These are phyloP conservation scores for Aspergillus sergii DNA, from an alignment of 2,329 filamentous ascomycete species.

Conservation along the genomic window DNA sequence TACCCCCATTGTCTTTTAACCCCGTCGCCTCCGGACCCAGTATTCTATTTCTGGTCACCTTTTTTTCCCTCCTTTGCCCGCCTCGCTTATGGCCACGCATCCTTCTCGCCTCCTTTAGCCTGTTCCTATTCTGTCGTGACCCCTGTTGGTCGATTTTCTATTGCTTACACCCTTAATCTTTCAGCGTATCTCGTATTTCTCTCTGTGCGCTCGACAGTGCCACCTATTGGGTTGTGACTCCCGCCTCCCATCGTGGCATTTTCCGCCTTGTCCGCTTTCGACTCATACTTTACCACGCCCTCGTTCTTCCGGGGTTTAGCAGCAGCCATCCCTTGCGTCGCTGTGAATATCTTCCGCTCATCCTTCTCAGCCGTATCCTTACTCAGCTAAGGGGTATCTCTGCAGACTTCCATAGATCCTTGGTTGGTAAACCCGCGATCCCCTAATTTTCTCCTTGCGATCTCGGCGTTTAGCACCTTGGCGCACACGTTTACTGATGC, in stretches of 20 bases:
- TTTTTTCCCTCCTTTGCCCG: slow-evolving; percentile 11
- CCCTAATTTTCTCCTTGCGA: neutral
- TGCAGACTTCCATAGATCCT: neutral
- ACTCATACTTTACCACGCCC: slow-evolving; percentile 18
- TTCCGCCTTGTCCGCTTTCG: slow-evolving; percentile 21
- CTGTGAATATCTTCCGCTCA: neutral
- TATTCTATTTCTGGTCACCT: slow-evolving; percentile 8
- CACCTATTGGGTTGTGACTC: slow-evolving; percentile 21
- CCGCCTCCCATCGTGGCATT: slow-evolving; percentile 26
- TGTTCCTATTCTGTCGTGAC: slow-evolving; percentile 3
- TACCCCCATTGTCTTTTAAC: slow-evolving; percentile 14
- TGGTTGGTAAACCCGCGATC: neutral
- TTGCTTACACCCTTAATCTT: slow-evolving; percentile 19
- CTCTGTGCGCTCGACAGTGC: slow-evolving; percentile 19
- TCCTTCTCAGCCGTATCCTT: slow-evolving; percentile 3
- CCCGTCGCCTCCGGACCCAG: slow-evolving; percentile 19
- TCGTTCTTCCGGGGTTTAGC: slow-evolving; percentile 5
- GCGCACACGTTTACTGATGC: neutral
- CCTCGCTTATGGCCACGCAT: slow-evolving; percentile 27
- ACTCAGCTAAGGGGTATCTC: slow-evolving; percentile 4
- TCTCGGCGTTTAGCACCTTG: neutral
- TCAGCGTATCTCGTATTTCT: slow-evolving; percentile 19
- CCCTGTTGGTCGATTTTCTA: slow-evolving; percentile 4
- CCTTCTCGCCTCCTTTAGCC: slow-evolving; percentile 13
- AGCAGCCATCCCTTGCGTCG: slow-evolving; percentile 16